These are phyloP conservation scores for Dryas integrifolia DNA, from an alignment of 331 rosid species.

Conservation along the genomic window DNA sequence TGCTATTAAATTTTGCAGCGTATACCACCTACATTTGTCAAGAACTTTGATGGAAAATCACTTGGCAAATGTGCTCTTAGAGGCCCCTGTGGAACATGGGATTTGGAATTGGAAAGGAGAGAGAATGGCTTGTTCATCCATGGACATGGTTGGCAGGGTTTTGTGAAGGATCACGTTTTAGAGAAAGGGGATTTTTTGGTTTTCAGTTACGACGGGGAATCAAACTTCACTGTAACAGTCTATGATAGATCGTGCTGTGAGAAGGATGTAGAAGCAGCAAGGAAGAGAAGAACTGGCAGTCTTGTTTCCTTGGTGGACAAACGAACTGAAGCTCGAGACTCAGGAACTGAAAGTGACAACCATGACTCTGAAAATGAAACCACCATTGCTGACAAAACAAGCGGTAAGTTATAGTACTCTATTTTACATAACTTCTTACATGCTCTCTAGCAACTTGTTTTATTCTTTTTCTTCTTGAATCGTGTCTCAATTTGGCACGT, in stretches of 20 bases:
- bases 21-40: neutral
- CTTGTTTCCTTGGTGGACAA: neutral
- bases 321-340: neutral
- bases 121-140: neutral
- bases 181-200: conserved; percentile 11
- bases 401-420: neutral
- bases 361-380: neutral
- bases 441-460: too few species aligned
- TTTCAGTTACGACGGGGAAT: conserved; percentile 1
- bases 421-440: too few species aligned
- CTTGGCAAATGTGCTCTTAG: conserved; percentile 2
- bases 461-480: too few species aligned
- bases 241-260: conserved; percentile 1
- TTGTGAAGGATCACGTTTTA: conserved; percentile 10
- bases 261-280: neutral
- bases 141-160: conserved; percentile 11
- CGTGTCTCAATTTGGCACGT: too few species aligned
- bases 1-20: neutral
- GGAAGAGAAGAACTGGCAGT: neutral
- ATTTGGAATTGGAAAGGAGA: neutral
- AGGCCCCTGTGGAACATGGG: neutral
- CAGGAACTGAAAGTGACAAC: neutral
- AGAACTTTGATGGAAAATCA: neutral
- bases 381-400: neutral
- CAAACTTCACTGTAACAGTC: neutral